Evolutionary conservation across 164 flowering plant genomes (phyloP).

Genomic region (Vitis rupestris): DNA sequence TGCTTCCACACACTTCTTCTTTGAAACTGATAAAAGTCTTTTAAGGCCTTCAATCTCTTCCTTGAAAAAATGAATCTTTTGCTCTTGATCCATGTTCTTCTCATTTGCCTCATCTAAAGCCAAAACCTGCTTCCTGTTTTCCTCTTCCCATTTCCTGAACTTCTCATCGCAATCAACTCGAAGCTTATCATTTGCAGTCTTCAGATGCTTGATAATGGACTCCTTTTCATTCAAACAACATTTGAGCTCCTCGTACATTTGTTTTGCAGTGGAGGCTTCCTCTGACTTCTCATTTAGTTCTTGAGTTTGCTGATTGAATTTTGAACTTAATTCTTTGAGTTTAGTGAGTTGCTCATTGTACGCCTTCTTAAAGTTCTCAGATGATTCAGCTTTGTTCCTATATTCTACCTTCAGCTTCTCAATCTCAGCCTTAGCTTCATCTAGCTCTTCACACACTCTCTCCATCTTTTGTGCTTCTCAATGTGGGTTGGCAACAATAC

Average conservation of each 20-base stretch:
- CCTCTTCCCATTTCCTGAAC: slow-evolving; percentile 25
- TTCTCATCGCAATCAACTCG: slow-evolving; percentile 22
- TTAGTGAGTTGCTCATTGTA: slow-evolving; percentile 40
- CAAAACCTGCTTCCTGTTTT: slow-evolving; percentile 19
- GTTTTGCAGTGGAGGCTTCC: slow-evolving; percentile 15
- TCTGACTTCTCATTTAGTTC: slow-evolving; percentile 23
- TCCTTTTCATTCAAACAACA: slow-evolving; percentile 29
- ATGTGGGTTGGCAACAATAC: neutral
- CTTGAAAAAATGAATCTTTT: slow-evolving; percentile 17
- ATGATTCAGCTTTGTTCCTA: slow-evolving; percentile 35
- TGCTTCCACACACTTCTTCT: slow-evolving; percentile 33
- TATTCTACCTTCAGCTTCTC: slow-evolving; percentile 58
- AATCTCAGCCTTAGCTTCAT: slow-evolving; percentile 58
- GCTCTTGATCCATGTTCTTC: slow-evolving; percentile 28
- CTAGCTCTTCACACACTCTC: slow-evolving; percentile 54
- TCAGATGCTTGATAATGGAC: slow-evolving; percentile 16
- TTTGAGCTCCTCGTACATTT: slow-evolving; percentile 21
- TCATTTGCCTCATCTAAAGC: slow-evolving; percentile 38
- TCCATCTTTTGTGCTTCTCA: slow-evolving; percentile 36
- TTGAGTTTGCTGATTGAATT: slow-evolving; percentile 37
- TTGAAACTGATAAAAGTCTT: slow-evolving; percentile 19
- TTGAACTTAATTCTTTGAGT: slow-evolving; percentile 38
- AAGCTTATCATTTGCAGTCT: slow-evolving; percentile 33
- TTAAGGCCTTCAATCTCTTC: slow-evolving; percentile 44
- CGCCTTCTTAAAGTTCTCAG: slow-evolving; percentile 49